Evolutionary conservation across 1,139 yeast species (phyloP).

Genomic region (Debaryomycetaceae sp.): DNA sequence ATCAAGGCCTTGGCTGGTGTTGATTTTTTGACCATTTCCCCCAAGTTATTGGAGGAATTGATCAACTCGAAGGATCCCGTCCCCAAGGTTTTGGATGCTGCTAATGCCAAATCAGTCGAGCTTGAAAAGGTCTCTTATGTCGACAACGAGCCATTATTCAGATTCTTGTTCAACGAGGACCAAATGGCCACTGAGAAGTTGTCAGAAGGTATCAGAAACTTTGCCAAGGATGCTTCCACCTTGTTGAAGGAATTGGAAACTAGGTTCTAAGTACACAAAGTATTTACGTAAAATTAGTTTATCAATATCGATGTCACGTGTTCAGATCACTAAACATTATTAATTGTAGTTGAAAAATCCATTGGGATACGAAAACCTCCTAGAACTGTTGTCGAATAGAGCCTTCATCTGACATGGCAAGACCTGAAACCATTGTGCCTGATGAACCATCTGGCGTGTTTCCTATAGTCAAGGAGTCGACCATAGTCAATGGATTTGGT

Average conservation of each 20-base stretch:
- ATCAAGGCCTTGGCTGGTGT: constrained; percentile 96
- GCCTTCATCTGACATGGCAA: constrained; percentile 11
- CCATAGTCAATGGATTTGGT: constrained; percentile 85
- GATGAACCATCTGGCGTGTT: constrained; percentile 53
- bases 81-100: constrained; percentile 74
- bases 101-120: constrained; percentile 49
- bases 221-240: constrained; percentile 91
- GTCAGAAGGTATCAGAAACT: constrained; percentile 95
- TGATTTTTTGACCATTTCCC: constrained; percentile 95
- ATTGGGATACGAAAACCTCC: too few species aligned
- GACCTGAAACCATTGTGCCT: constrained; percentile 40
- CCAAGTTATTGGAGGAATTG: constrained; percentile 87
- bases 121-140: constrained; percentile 74
- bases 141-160: constrained; percentile 85
- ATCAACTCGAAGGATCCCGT: constrained; percentile 72
- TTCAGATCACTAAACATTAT: background rate
- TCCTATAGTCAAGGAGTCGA: constrained; percentile 58
- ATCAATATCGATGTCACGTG: background rate
- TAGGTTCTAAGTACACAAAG: constrained; percentile 44
- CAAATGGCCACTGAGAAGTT: constrained; percentile 99
- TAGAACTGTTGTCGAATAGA: too few species aligned
- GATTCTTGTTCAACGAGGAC: constrained; percentile 90
- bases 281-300: background rate
- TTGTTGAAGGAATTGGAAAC: constrained; percentile 75
- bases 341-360: background rate